These are phyloP conservation scores for Waltergamsia citrina DNA, from an alignment of 2,329 filamentous ascomycete species.

Conservation along the genomic window DNA sequence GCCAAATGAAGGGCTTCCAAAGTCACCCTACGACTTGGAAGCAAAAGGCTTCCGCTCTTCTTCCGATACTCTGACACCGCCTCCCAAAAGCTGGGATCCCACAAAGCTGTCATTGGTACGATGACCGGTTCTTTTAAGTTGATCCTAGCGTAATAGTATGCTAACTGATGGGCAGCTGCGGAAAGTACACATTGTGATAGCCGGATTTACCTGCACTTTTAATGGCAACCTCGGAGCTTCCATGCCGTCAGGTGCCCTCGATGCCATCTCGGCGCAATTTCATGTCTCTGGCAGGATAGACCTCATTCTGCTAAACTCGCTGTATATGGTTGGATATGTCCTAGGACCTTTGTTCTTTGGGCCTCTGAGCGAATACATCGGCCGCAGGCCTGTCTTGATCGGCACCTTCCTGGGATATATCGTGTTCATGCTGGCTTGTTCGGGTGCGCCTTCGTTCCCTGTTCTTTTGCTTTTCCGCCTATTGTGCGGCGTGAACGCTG, in stretches of 20 bases:
- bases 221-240: conserved; percentile 25
- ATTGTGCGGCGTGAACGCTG: conserved; percentile 20
- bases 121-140: too few relatives aligned
- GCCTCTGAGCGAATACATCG: conserved; percentile 23
- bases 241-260: conserved; percentile 24
- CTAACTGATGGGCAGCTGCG: conserved; percentile 8
- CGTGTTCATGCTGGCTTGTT: conserved; percentile 21
- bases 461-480: conserved; percentile 31
- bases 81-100: conserved; percentile 10
- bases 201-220: conserved; percentile 24
- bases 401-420: conserved; percentile 22
- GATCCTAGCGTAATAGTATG: too few relatives aligned
- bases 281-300: conserved; percentile 13
- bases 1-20: too few relatives aligned
- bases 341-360: conserved; percentile 22
- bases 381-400: conserved; percentile 20
- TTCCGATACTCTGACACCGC: background rate
- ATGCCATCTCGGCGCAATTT: conserved; percentile 19
- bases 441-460: conserved; percentile 30
- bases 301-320: conserved; percentile 22
- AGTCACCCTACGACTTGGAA: too few relatives aligned
- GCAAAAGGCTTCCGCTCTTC: background rate
- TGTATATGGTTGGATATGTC: conserved; percentile 25
- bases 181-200: conserved; percentile 22
- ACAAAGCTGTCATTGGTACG: conserved; percentile 19